Base-by-base conservation (phyloP, 2,329 filamentous ascomycete species). In the Scortechinia acanthostroma region DNA sequence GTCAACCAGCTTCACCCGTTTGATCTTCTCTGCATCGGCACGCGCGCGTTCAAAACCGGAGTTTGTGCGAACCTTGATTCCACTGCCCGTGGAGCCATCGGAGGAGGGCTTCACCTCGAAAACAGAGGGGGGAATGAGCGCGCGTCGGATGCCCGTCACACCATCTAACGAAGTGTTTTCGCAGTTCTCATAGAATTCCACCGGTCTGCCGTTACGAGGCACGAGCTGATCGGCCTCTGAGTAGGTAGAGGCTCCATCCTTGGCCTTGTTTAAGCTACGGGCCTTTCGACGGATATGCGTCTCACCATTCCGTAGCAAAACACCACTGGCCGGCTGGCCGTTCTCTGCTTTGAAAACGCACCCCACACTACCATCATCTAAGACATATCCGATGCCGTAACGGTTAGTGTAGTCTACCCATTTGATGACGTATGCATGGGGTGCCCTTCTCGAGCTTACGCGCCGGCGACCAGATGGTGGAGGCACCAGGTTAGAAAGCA, bases 321-420 rank as follows among this genome's bases (percentile, higher is more conserved):
- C 64, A 43, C 68, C 65, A 17, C 60, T 68, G 4, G 66, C 64
- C 2, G 66, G 63, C 44, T 61, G 61, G 1, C 58, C 60, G 44
- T 69, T 62, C 44, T 69, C 65, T 6, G 62, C 65, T 49, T 69
- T 71, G 51, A 73, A 68, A 6, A 72, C 61, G 54, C 69, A 72
- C 3, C 70, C 70, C 19, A 73, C 66, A 23, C 65, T 71, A 3
- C 69, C 68, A 53, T 73, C 69, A 42, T 68, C 66, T n/a, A 73
- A 51, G 4, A 72, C 67, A 49, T 73, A 73, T 4, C 69, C 70
- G 42, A 73, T 71, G 10, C 70, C 70, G 47, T 72, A 71, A 42
- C 69, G 64, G 47, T 71, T 71, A 4, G 70, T 70, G 50, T 73
- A 73, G 49, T 73, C 70, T 17, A 73, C 70, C 70, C 70, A 73